phyloP scores from a whole-genome alignment of 352 stramenopile genomes.

The Pythium phragmitis region DNA sequence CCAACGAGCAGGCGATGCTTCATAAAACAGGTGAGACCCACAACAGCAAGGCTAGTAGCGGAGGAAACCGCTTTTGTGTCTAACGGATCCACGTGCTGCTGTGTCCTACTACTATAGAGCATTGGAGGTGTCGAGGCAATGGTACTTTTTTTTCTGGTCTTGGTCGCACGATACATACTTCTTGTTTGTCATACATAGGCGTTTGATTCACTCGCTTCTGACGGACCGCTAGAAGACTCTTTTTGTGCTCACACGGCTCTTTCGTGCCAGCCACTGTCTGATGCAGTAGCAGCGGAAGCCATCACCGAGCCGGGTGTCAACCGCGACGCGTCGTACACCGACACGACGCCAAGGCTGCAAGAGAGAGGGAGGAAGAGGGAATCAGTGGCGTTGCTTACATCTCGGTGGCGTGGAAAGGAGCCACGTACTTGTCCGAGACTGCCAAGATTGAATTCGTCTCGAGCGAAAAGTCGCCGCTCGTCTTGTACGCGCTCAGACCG shows the following conservation, averaged over 20 bases:
- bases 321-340: slow-evolving; percentile 38
- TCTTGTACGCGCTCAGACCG: slow-evolving; percentile 50
- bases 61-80: not conserved
- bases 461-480: slow-evolving; percentile 69
- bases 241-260: slow-evolving; percentile 17
- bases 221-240: too few relatives aligned
- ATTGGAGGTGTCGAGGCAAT: too few relatives aligned
- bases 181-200: too few relatives aligned
- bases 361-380: not conserved
- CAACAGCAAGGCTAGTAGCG: not conserved
- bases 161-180: too few relatives aligned
- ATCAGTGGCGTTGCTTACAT: not conserved
- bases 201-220: too few relatives aligned
- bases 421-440: slow-evolving; percentile 72
- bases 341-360: slow-evolving; percentile 46
- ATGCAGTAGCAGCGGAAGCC: not conserved
- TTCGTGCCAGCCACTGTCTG: slow-evolving; percentile 14
- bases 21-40: not conserved
- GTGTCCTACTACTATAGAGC: too few relatives aligned
- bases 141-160: too few relatives aligned
- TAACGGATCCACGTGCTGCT: not conserved
- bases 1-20: too few relatives aligned
- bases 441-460: slow-evolving; percentile 48
- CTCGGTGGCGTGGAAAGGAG: not conserved
- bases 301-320: slow-evolving; percentile 21